A percentile compares a stretch with the other conserved stretches of the same genome.
These are phyloP conservation scores for Elsinoe perseae DNA, from an alignment of 2,329 filamentous ascomycete genomes.

Conservation along the genomic window DNA sequence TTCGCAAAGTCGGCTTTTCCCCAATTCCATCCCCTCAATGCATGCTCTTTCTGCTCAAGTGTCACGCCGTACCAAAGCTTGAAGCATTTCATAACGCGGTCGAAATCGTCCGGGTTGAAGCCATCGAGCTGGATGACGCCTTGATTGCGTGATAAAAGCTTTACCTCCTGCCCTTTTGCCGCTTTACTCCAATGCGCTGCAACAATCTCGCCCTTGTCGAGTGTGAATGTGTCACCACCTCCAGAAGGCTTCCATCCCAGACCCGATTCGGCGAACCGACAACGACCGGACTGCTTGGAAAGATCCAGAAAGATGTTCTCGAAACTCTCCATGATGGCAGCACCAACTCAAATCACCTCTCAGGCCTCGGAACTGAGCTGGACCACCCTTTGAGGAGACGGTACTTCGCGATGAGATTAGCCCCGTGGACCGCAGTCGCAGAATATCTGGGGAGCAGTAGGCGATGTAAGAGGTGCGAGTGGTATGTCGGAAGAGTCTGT, in stretches of 20 bases:
- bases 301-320: conserved; percentile 96
- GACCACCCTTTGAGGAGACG: background rate
- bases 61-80: conserved; percentile 97
- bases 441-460: too few relatives aligned
- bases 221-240: conserved; percentile 86
- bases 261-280: conserved; percentile 87
- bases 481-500: too few relatives aligned
- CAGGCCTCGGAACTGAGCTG: background rate
- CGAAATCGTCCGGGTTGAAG: conserved; percentile 80
- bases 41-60: conserved; percentile 87
- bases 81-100: conserved; percentile 84
- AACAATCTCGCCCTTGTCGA: conserved; percentile 77
- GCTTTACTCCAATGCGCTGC: conserved; percentile 92
- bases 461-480: too few relatives aligned
- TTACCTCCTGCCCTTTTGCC: conserved; percentile 85
- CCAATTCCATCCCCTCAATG: conserved; percentile 97
- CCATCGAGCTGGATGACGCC: conserved; percentile 90
- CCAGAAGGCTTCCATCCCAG: conserved; percentile 89
- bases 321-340: conserved; percentile 68
- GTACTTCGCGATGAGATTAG: background rate
- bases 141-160: conserved; percentile 75
- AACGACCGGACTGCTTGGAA: conserved; percentile 85
- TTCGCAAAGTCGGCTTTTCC: conserved; percentile 96
- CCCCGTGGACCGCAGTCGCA: too few relatives aligned
- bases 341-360: background rate